phyloP scores from a whole-genome alignment of 2,329 filamentous ascomycete genomes.

The Aspergillus sp. region DNA sequence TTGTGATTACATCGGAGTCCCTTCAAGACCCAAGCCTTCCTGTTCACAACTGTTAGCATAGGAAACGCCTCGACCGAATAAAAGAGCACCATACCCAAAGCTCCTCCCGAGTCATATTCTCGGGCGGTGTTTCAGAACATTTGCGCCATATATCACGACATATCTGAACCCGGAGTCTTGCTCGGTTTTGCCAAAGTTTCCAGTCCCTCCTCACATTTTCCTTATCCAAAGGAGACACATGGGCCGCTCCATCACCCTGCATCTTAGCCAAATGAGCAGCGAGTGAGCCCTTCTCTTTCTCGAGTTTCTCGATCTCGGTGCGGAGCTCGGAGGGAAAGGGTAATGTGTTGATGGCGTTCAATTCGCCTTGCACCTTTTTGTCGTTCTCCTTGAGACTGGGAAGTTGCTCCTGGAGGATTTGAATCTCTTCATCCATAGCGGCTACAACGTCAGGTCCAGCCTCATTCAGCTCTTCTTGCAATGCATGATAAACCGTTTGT shows the following conservation, averaged over 20 bases:
- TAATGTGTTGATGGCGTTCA: slow-evolving; percentile 47
- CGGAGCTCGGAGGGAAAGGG: slow-evolving; percentile 54
- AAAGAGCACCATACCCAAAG: slow-evolving; percentile 44
- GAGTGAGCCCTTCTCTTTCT: slow-evolving; percentile 46
- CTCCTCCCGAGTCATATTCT: slow-evolving; percentile 48
- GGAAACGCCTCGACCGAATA: neutral
- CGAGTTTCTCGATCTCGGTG: slow-evolving; percentile 43
- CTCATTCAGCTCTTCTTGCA: slow-evolving; percentile 53
- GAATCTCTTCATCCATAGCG: slow-evolving; percentile 51
- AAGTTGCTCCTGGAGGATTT: slow-evolving; percentile 47
- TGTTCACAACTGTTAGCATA: slow-evolving; percentile 13
- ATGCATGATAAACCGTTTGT: slow-evolving; percentile 61
- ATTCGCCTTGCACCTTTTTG: slow-evolving; percentile 49
- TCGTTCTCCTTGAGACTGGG: slow-evolving; percentile 46
- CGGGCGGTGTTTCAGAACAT: slow-evolving; percentile 49
- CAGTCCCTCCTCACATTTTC: slow-evolving; percentile 48
- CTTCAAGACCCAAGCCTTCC: slow-evolving; percentile 41
- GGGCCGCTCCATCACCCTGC: slow-evolving; percentile 38
- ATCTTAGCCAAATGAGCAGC: slow-evolving; percentile 41
- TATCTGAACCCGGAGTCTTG: slow-evolving; percentile 48
- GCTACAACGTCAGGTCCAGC: slow-evolving; percentile 50
- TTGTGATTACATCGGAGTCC: slow-evolving; percentile 17
- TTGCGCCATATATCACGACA: slow-evolving; percentile 51
- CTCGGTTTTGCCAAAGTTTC: slow-evolving; percentile 45
- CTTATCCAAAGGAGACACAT: slow-evolving; percentile 51